phyloP scores from a whole-genome alignment of 306 rosid genomes.

The Fragaria nilgerrensis region DNA sequence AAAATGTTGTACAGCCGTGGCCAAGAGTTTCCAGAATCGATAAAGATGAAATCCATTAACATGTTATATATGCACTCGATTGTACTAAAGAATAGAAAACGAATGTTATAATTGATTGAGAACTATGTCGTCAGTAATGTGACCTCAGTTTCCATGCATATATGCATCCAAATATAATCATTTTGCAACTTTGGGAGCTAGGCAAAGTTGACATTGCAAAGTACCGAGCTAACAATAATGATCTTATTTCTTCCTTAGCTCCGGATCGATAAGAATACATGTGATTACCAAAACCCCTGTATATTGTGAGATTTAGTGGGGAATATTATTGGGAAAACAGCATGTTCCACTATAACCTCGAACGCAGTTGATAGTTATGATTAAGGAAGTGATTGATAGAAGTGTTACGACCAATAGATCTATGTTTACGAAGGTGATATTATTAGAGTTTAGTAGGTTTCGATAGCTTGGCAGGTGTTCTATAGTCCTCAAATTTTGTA shows the following conservation, averaged over 20 bases:
- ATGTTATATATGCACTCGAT: neutral
- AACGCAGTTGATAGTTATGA: slow-evolving; percentile 1
- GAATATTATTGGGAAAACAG: slow-evolving; percentile 12
- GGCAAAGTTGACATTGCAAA: neutral
- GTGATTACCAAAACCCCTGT: neutral
- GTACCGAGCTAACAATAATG: neutral
- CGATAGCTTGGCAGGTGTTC: neutral
- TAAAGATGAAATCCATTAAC: neutral
- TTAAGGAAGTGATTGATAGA: neutral
- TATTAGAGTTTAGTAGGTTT: no score
- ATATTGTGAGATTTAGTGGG: slow-evolving; percentile 9
- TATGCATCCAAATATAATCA: neutral
- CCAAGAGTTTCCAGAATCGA: neutral
- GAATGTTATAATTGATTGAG: neutral
- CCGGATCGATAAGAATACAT: neutral
- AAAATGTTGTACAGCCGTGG: neutral
- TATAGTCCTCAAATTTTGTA: neutral
- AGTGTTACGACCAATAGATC: neutral
- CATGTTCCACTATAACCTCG: slow-evolving; percentile 3
- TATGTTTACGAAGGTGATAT: no score
- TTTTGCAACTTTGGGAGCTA: neutral
- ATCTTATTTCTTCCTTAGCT: neutral
- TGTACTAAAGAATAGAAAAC: neutral
- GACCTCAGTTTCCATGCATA: neutral
- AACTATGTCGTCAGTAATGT: slow-evolving; percentile 4